Percentiles rank a stretch among this genome's conserved stretches.
These are phyloP conservation scores for Alternaria dauci DNA, from an alignment of 2,329 filamentous ascomycete species.

Conservation along the genomic window DNA sequence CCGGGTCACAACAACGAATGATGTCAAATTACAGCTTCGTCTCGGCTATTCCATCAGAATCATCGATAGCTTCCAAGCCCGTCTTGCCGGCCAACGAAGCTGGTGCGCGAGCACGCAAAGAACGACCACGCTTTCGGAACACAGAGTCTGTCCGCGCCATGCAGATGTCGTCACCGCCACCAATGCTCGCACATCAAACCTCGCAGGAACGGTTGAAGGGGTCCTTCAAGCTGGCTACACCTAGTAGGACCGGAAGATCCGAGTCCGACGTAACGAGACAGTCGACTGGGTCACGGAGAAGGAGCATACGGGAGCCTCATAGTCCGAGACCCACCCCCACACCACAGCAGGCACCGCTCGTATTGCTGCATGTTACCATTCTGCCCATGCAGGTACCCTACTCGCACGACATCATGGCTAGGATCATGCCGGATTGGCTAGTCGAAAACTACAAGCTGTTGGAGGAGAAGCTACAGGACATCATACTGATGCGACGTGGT, in stretches of 20 bases:
- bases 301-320: conserved; percentile 37
- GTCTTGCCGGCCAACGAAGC: conserved; percentile 35
- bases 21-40: conserved; percentile 47
- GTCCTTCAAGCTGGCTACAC: conserved; percentile 45
- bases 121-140: conserved; percentile 72
- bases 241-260: conserved; percentile 41
- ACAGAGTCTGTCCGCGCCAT: conserved; percentile 74
- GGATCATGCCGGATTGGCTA: conserved; percentile 61
- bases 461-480: conserved; percentile 75
- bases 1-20: conserved; percentile 33
- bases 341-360: conserved; percentile 68
- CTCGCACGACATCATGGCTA: conserved; percentile 57
- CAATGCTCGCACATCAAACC: conserved; percentile 39
- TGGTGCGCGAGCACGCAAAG: conserved; percentile 60
- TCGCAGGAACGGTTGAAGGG: conserved; percentile 44
- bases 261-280: conserved; percentile 43
- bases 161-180: conserved; percentile 71
- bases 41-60: conserved; percentile 51
- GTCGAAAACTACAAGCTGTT: conserved; percentile 71
- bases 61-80: conserved; percentile 47
- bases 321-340: conserved; percentile 40
- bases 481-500: conserved; percentile 72
- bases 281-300: conserved; percentile 38
- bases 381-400: conserved; percentile 74
- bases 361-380: conserved; percentile 79